Base-by-base conservation (phyloP, 2,329 filamentous ascomycete species). In the Pochonia chlamydosporia region DNA sequence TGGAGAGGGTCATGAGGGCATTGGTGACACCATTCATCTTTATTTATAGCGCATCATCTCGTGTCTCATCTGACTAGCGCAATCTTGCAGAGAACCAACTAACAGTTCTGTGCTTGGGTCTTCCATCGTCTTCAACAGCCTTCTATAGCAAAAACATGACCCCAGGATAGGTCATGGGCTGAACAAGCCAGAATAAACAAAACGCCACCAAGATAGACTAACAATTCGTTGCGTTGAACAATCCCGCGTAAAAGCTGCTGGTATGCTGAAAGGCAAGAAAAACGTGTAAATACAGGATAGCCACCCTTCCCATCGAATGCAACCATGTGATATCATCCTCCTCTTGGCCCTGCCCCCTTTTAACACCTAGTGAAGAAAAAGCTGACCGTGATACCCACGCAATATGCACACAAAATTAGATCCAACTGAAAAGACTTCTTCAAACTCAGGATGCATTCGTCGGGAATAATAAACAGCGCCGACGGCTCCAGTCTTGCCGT, bases 21-120 rank as follows among this genome's bases (percentile, higher is more conserved):
- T 14, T 23, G 24, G 25, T 20, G 8, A 13, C 24, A n/a, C 8
- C 14, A 21, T 42, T 23, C 16, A 13, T 25, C 25, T 11, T 37
- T 45, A 24, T 10, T 33, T 18, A 48, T 20, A 40, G 33, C 18
- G 14, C 20, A 33, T 16, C 16, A 23, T 31, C 11, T 26, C 28
- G 40, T 48, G 45, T 33, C 33, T 40, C 33, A 30, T 45, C 35
- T 45, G 43, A 31, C 43, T 39, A 40, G 16, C 13, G 23, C 26
- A 21, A 10, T 20, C 10, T 28, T 28, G 43, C 18, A 28, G 28
- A 45, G 23, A 28, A 44, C 24, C 18, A 14, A n/a, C 42, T 21
- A 31, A 28, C 9, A 28, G 18, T 20, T 16, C 20, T 28, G 18
- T 18, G 21, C n/a, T 20, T 14, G 14, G 14, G 10, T 16, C 16